phyloP scores from a whole-genome alignment of 106 monocot genomes.

The Dendrobium nobile region DNA sequence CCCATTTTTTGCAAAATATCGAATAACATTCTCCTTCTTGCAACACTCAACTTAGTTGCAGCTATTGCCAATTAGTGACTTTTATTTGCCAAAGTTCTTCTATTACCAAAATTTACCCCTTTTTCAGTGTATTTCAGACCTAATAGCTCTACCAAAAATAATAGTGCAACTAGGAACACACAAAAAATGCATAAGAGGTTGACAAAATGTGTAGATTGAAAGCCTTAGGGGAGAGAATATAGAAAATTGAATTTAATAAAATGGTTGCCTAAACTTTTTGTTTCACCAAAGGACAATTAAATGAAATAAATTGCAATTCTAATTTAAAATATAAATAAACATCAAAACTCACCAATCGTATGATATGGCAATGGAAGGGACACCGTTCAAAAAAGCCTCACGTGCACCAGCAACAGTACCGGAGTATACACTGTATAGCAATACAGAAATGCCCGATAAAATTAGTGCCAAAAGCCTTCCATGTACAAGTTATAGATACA shows the following conservation, averaged over 20 bases:
- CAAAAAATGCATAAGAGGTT: neutral
- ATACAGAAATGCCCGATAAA: neutral
- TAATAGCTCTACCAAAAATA: neutral
- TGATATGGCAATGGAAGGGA: slow-evolving; percentile 80
- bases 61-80: neutral
- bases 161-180: neutral
- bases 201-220: neutral
- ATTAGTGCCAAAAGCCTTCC: neutral
- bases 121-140: neutral
- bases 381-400: slow-evolving; percentile 79
- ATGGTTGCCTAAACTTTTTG: neutral
- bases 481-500: neutral
- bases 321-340: neutral
- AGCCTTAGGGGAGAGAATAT: neutral
- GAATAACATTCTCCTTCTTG: neutral
- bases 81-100: neutral
- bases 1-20: neutral
- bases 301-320: neutral
- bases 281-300: neutral
- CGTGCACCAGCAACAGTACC: slow-evolving; percentile 96
- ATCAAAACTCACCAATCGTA: slow-evolving; percentile 63
- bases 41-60: neutral
- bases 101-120: neutral
- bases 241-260: neutral
- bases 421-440: slow-evolving; percentile 63